Evolutionary conservation across 1,284 basidiomycete genomes (phyloP).

Genomic region (Fomitopsis schrenkii): DNA sequence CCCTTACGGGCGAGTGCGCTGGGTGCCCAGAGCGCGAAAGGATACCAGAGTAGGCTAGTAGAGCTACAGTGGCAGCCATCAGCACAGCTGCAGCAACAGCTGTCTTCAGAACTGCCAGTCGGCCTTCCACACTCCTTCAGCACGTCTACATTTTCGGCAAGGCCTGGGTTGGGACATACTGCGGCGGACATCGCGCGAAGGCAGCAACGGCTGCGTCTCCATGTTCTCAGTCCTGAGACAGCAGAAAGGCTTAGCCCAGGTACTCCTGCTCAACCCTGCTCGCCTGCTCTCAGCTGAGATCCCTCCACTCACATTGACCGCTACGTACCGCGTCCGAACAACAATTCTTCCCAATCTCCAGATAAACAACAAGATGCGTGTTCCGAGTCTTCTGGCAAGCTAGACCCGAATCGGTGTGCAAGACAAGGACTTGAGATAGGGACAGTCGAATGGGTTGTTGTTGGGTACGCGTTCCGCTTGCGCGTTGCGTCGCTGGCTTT

Average conservation of each 20-base stretch:
- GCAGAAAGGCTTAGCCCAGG: not conserved
- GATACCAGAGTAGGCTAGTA: not conserved
- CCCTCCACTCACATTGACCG: not conserved
- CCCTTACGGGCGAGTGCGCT: not conserved
- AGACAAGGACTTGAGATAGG: not conserved
- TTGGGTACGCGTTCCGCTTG: not conserved
- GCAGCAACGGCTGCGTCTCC: slow-evolving; percentile 1
- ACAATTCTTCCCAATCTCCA: not conserved
- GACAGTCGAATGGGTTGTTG: not conserved
- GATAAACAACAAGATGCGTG: not conserved
- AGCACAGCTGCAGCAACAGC: not conserved
- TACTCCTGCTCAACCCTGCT: not conserved
- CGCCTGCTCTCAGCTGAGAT: not conserved
- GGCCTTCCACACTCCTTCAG: not conserved
- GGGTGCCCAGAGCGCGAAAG: not conserved
- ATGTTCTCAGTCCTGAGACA: not conserved
- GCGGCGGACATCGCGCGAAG: not conserved
- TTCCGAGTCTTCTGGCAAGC: not conserved
- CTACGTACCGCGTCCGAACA: not conserved
- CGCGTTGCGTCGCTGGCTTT: not conserved
- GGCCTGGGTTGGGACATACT: not conserved
- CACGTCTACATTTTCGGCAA: not conserved
- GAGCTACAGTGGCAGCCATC: not conserved
- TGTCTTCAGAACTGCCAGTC: not conserved
- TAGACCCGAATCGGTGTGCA: not conserved